These are phyloP conservation scores for Marchantia paleacea DNA, from an alignment of 225 moss, liverwort and hornwort genomes.

Conservation along the genomic window DNA sequence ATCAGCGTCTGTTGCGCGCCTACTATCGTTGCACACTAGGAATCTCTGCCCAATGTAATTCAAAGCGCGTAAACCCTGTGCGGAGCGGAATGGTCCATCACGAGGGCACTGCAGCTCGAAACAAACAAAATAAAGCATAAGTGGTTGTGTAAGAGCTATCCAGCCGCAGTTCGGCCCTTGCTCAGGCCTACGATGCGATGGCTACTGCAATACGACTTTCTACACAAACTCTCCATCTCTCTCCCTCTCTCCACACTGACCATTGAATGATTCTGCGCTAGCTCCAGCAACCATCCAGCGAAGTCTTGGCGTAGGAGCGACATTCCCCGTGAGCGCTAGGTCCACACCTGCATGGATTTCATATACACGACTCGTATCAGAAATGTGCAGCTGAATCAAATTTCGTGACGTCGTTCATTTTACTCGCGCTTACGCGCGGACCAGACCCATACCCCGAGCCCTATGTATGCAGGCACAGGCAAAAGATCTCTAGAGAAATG, in stretches of 20 bases:
- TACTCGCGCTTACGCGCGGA: background rate
- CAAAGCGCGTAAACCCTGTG: background rate
- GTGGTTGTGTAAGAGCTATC: background rate
- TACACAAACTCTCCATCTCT: background rate
- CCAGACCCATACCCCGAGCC: background rate
- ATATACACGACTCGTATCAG: background rate
- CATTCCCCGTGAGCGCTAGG: background rate
- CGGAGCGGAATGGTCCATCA: no score
- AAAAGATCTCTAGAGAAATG: background rate
- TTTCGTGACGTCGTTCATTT: background rate
- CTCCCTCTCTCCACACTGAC: background rate
- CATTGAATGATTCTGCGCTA: conserved; percentile 1
- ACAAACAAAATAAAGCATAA: background rate
- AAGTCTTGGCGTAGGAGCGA: background rate
- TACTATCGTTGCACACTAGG: background rate
- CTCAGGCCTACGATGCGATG: background rate
- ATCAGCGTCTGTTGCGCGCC: background rate
- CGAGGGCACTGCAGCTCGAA: background rate
- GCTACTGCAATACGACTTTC: background rate
- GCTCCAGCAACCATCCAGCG: background rate
- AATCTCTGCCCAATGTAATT: background rate
- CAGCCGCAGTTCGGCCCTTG: no score
- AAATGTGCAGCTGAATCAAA: background rate
- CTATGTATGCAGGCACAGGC: background rate
- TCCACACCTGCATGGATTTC: conserved; percentile 10